Percentiles rank a stretch among this genome's conserved stretches.
phyloP scores from a whole-genome alignment of 139 green algal genomes.

The Coccomyxa sp. region DNA sequence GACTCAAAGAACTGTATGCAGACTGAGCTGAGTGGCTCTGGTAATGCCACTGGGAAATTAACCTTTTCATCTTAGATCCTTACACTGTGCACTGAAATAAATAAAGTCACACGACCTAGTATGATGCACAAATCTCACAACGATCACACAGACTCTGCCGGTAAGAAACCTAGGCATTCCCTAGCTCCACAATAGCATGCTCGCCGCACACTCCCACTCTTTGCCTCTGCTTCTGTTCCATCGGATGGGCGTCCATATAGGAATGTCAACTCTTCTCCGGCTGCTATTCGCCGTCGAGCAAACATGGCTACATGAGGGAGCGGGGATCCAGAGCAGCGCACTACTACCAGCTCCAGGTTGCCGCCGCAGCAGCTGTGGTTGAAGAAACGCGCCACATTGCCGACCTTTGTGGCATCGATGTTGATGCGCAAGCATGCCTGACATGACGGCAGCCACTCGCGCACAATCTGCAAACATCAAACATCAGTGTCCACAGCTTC shows the following conservation, averaged over 20 bases:
- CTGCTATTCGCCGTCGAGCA: conserved; percentile 25
- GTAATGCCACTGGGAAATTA: too few species aligned
- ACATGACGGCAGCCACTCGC: conserved; percentile 41
- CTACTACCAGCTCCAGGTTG: conserved; percentile 37
- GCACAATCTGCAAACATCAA: conserved; percentile 31
- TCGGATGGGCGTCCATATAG: conserved; percentile 35
- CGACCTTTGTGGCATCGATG: conserved; percentile 54
- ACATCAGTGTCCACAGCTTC: too few species aligned
- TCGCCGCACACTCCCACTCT: background rate
- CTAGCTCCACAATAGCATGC: background rate
- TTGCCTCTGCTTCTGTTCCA: too few species aligned
- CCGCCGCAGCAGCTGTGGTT: conserved; percentile 61
- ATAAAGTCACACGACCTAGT: too few species aligned
- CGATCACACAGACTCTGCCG: background rate
- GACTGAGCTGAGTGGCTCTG: too few species aligned
- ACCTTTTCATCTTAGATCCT: too few species aligned
- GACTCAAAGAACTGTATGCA: too few species aligned
- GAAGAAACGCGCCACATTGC: conserved; percentile 65
- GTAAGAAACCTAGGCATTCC: background rate
- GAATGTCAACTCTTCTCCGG: conserved; percentile 59
- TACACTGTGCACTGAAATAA: too few species aligned
- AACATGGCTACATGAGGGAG: conserved; percentile 45
- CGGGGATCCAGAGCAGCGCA: conserved; percentile 31
- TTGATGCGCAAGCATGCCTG: conserved; percentile 42
- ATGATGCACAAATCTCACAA: background rate